Conservation (phyloP, 768 basidiomycete species). For the Auriscalpium microsporum region DNA sequence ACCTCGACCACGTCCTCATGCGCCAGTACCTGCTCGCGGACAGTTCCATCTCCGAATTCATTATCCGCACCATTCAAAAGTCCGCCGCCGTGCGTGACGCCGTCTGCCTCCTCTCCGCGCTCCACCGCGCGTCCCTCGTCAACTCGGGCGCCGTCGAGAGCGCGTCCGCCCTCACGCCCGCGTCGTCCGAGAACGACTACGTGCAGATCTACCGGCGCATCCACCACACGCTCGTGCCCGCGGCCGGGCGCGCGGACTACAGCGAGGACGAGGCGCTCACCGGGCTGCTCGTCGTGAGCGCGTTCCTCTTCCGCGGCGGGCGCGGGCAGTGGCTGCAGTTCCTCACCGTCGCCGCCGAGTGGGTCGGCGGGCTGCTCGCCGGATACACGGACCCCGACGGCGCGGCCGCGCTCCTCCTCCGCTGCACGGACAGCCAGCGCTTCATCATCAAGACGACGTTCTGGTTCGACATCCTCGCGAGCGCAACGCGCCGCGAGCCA, state of each 20-base stretch:
- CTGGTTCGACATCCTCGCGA: slow-evolving; percentile 83
- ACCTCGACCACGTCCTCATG: slow-evolving; percentile 53
- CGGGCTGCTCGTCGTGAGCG: slow-evolving; percentile 66
- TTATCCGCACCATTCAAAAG: slow-evolving; percentile 40
- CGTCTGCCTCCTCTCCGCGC: slow-evolving; percentile 52
- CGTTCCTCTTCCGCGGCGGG: slow-evolving; percentile 73
- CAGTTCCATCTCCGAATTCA: slow-evolving; percentile 33
- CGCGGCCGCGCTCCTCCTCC: slow-evolving; percentile 36
- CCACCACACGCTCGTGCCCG: slow-evolving; percentile 11
- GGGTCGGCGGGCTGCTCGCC: slow-evolving; percentile 42
- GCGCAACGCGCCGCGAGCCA: slow-evolving; percentile 51
- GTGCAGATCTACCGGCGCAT: slow-evolving; percentile 16
- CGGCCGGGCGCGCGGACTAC: slow-evolving; percentile 14
- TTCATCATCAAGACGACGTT: slow-evolving; percentile 80
- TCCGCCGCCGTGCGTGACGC: slow-evolving; percentile 45
- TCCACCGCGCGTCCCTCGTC: slow-evolving; percentile 35
- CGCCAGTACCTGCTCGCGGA: slow-evolving; percentile 68
- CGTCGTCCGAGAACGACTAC: slow-evolving; percentile 3
- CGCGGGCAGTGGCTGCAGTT: slow-evolving; percentile 60
- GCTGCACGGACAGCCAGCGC: slow-evolving; percentile 41
- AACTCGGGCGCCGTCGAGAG: slow-evolving; percentile 1
- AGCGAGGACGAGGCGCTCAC: slow-evolving; percentile 71
- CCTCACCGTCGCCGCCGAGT: slow-evolving; percentile 51
- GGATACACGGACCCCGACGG: slow-evolving; percentile 25
- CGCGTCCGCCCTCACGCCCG: not conserved